Evolutionary conservation across 768 basidiomycete genomes (phyloP), one percentile per base, ranked within the genome.

Genomic region (Rubroboletus pulcherrimus): DNA sequence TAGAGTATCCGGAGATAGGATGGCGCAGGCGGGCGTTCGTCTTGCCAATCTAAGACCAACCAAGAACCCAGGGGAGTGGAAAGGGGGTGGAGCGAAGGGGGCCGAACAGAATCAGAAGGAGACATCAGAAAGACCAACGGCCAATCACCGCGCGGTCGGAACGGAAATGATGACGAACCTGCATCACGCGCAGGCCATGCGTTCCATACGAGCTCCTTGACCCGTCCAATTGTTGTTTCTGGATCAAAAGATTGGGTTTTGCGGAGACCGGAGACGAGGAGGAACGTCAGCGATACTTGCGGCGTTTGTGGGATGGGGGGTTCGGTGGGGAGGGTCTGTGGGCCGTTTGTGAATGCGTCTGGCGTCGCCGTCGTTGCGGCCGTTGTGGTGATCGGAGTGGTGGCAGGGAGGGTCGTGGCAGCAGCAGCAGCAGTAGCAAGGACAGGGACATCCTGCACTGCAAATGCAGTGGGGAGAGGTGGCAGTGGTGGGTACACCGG

Each of bases 171-270:
- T 12, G 45, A 54, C 59, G 64, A 58, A 85, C 89, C 88, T 63
- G 75, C 60, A 53, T 62, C 66, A 46, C 66, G 64, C 49, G 51
- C 73, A 30, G 87, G 87, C 89, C 90, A 92, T 34, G 83, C 80
- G 72, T 85, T 89, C 89, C 90, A 91, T 37, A 86, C 81, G 45
- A 92, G 79, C 73, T 92, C 90, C 71, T 91, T 91, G 30, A 90
- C 85, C 61, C 90, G 77, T 17, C 87, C 87, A 33, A 91, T 74
- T 0, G 87, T 86, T 21, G 81, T 87, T 60, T 83, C 82, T 12
- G 88, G 87, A 30, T 89, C 87, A 60, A 92, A 92, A 0, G 79
- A 73, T 81, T 91, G 88, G 0, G 83, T 82, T 58, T 84, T 77
- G 57, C 88, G 75, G 40, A 78, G 73, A 0, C 89, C 88, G 0